Evolutionary conservation across 306 rosid genomes (phyloP).

Genomic region (Gynostemma pentaphyllum): DNA sequence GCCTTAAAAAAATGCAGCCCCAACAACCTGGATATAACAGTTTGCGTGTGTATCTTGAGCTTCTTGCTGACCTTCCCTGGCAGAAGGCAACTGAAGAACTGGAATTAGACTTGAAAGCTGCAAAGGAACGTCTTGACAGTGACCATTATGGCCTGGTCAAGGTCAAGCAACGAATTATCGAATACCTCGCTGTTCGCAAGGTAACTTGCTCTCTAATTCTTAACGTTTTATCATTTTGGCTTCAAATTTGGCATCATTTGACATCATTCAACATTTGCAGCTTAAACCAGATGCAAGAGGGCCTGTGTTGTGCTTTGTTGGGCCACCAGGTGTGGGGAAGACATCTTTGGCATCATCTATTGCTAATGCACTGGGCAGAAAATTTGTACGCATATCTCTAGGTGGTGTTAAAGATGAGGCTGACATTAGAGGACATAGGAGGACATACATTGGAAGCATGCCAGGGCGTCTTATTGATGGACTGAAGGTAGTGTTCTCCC

Average conservation of each 20-base stretch:
- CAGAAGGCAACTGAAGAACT: conserved; percentile 65
- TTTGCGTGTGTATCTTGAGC: conserved; percentile 88
- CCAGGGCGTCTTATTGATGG: conserved; percentile 98
- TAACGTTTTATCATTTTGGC: conserved; percentile 6
- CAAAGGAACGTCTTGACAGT: conserved; percentile 76
- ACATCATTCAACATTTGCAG: conserved; percentile 31
- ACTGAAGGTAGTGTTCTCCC: conserved; percentile 42
- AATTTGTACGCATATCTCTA: conserved; percentile 83
- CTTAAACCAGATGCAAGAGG: conserved; percentile 99
- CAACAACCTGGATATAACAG: conserved; percentile 96
- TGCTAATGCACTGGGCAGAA: conserved; percentile 87
- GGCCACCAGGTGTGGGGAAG: conserved; percentile 98
- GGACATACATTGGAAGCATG: conserved; percentile 99
- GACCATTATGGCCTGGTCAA: conserved; percentile 90
- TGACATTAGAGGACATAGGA: conserved; percentile 94
- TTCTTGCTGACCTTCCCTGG: conserved; percentile 98
- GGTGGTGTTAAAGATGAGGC: conserved; percentile 99
- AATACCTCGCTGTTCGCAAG: conserved; percentile 96
- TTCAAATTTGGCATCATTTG: conserved; percentile 24
- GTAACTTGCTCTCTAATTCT: conserved; percentile 23
- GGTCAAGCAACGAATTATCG: conserved; percentile 92
- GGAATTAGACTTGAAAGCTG: conserved; percentile 75
- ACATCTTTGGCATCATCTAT: conserved; percentile 94
- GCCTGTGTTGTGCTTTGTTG: conserved; percentile 97
- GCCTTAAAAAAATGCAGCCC: conserved; percentile 97